Evolutionary conservation across 176 grass and related monocot species (phyloP).

Genomic region (sorghum (Sorghum bicolor)): Sorghum_bicolor_NCBIv3 NC_012875.2:58802501-58803000

Average conservation of each 20-base stretch:
- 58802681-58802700: slow-evolving; percentile 77
- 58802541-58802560: not conserved
- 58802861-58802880: not conserved
- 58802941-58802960: not conserved
- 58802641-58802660: not conserved
- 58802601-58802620: not conserved
- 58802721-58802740: slow-evolving; percentile 90
- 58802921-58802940: not conserved
- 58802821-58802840: not conserved
- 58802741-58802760: slow-evolving; percentile 18
- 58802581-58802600: not conserved
- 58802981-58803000: not conserved
- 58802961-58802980: not conserved
- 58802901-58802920: not conserved
- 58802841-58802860: not conserved
- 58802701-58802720: slow-evolving; percentile 89
- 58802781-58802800: not conserved
- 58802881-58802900: not conserved
- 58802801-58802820: not conserved
- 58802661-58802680: slow-evolving; percentile 50
- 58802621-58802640: not conserved
- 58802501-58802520: not conserved
- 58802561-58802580: not conserved
- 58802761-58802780: not conserved
- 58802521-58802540: not conserved